Conservation (phyloP, 306 rosid genomes). For the Malus fusca region DNA sequence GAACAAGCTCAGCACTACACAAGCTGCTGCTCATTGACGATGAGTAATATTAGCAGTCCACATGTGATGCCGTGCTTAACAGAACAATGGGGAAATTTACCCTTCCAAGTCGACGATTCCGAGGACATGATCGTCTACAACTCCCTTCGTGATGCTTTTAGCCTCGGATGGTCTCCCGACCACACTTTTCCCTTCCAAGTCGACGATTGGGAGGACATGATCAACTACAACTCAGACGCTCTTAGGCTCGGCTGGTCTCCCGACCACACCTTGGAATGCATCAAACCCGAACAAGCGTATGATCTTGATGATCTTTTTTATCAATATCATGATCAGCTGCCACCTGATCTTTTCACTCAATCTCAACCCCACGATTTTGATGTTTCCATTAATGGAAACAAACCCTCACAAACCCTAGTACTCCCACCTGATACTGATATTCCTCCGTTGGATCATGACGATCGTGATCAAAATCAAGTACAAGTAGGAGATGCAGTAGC, state of each 20-base stretch:
- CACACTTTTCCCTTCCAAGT: slow-evolving; percentile 31
- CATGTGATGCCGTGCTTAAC: slow-evolving; percentile 5
- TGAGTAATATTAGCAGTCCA: background rate
- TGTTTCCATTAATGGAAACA: background rate
- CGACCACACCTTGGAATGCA: background rate
- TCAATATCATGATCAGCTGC: background rate
- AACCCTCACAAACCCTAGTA: background rate
- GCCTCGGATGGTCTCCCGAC: slow-evolving; percentile 35
- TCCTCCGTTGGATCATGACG: background rate
- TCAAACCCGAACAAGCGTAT: background rate
- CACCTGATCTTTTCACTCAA: background rate
- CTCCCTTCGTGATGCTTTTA: slow-evolving; percentile 33
- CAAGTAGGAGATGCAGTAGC: background rate
- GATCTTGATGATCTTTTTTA: background rate
- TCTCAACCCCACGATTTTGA: background rate
- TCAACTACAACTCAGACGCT: slow-evolving; percentile 39
- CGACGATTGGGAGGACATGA: slow-evolving; percentile 46
- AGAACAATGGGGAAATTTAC: slow-evolving; percentile 44
- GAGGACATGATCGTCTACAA: slow-evolving; percentile 45
- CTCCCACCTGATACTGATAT: background rate
- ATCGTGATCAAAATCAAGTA: background rate
- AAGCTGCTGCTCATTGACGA: background rate
- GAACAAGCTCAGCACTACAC: background rate
- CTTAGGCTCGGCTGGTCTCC: slow-evolving; percentile 41
- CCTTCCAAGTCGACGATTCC: slow-evolving; percentile 37